A percentile compares a stretch with the other conserved stretches of the same genome.
phyloP scores from a whole-genome alignment of 306 rosid species.

The Pyrus communis region DNA sequence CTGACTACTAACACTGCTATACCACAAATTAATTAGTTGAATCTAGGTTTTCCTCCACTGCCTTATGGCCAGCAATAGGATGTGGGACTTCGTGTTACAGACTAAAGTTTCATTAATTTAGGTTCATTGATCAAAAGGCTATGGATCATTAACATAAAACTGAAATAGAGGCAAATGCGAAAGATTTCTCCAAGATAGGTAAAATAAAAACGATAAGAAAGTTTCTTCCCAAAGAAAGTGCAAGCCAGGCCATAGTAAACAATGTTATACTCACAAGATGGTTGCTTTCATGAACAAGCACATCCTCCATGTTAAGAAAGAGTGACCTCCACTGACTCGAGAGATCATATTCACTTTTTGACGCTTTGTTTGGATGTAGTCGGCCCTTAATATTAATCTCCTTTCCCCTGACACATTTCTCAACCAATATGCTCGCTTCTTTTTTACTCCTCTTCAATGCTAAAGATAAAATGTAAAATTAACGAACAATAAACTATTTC shows the following conservation, averaged over 20 bases:
- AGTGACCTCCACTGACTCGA: constrained; percentile 80
- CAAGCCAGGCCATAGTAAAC: not conserved
- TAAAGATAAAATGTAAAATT: constrained; percentile 12
- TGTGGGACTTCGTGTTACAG: not conserved
- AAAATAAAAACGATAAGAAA: not conserved
- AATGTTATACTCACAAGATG: constrained; percentile 60
- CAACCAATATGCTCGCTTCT: constrained; percentile 57
- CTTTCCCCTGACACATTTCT: constrained; percentile 47
- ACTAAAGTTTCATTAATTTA: not conserved
- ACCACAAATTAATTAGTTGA: not conserved
- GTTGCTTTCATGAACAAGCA: constrained; percentile 46
- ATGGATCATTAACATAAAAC: not conserved
- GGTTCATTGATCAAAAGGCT: not conserved
- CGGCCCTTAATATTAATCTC: constrained; percentile 23
- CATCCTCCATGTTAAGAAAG: constrained; percentile 63
- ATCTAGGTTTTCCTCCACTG: not conserved
- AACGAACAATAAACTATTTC: not conserved
- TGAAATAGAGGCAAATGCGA: not conserved
- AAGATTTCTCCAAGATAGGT: not conserved
- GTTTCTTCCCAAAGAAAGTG: not conserved
- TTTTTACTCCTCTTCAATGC: constrained; percentile 78
- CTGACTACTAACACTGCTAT: not conserved
- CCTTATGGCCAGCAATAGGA: not conserved
- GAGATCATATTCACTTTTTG: constrained; percentile 52
- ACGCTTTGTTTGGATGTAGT: constrained; percentile 26